phyloP scores from a whole-genome alignment of 75 land plant species.

The Larix kaempferi region DNA sequence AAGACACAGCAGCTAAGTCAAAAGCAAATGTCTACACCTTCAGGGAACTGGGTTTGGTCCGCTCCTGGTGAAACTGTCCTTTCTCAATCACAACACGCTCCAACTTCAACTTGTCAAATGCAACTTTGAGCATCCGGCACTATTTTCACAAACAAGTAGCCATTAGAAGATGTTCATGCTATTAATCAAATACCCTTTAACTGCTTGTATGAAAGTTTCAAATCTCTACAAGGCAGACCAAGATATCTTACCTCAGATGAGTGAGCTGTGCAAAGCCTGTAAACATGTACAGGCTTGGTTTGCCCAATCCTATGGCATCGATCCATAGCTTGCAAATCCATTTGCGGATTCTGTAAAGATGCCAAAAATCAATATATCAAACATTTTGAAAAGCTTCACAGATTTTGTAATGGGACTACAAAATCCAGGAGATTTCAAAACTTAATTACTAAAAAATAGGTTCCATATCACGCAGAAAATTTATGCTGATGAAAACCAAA shows the following conservation, averaged over 20 bases:
- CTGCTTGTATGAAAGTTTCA: neutral
- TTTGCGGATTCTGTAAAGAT: slow-evolving; percentile 42
- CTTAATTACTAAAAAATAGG: neutral
- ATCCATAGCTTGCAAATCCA: slow-evolving; percentile 60
- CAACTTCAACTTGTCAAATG: slow-evolving; percentile 33
- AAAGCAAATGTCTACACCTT: slow-evolving; percentile 7
- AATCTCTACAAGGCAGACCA: neutral
- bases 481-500: neutral
- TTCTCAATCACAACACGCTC: slow-evolving; percentile 49
- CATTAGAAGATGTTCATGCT: no score
- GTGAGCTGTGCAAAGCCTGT: slow-evolving; percentile 34
- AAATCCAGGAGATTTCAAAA: neutral
- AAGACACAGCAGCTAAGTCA: slow-evolving; percentile 10
- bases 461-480: no score
- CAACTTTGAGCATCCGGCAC: slow-evolving; percentile 42
- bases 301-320: slow-evolving; percentile 53
- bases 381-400: neutral
- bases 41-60: slow-evolving; percentile 8
- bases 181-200: no score
- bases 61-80: slow-evolving; percentile 51
- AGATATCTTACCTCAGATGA: slow-evolving; percentile 33
- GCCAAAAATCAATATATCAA: neutral
- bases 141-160: slow-evolving; percentile 17
- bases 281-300: slow-evolving; percentile 44
- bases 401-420: neutral